phyloP scores from a whole-genome alignment of 768 basidiomycete species.

The Clathrus columnatus region DNA sequence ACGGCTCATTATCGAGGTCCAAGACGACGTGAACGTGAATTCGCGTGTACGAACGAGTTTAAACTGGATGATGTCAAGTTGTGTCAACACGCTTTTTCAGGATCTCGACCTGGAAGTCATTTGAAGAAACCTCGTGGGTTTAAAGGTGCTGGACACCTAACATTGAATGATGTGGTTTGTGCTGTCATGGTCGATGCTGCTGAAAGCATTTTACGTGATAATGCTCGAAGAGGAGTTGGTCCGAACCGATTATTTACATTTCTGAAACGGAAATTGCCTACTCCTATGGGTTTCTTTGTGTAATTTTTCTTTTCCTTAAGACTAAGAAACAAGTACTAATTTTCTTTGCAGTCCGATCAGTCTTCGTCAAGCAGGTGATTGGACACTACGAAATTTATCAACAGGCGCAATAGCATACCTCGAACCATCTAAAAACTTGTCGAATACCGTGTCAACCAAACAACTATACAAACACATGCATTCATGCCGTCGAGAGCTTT shows the following conservation, averaged over 20 bases:
- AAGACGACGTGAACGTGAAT: not conserved
- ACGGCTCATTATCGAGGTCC: conserved; percentile 1
- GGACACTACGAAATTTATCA: not conserved
- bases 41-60: not conserved
- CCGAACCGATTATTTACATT: not conserved
- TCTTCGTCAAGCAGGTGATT: not conserved
- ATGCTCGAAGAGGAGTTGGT: not conserved
- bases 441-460: not conserved
- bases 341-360: not conserved
- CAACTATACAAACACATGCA: not conserved
- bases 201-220: not conserved
- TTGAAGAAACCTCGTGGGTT: not conserved
- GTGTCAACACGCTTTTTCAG: conserved; percentile 4
- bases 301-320: not conserved
- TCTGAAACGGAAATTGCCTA: not conserved
- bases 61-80: not conserved
- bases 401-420: conserved; percentile 1
- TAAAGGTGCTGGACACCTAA: not conserved
- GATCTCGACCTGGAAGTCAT: not conserved
- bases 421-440: not conserved
- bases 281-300: conserved; percentile 1
- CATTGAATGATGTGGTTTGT: conserved; percentile 2
- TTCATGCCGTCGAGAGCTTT: not conserved
- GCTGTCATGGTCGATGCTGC: conserved; percentile 1
- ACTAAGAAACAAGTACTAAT: not conserved